A percentile compares a stretch with the other conserved stretches of the same genome.
These are phyloP conservation scores for Trichothecium roseum DNA, from an alignment of 2,329 filamentous ascomycete species.

Conservation along the genomic window DNA sequence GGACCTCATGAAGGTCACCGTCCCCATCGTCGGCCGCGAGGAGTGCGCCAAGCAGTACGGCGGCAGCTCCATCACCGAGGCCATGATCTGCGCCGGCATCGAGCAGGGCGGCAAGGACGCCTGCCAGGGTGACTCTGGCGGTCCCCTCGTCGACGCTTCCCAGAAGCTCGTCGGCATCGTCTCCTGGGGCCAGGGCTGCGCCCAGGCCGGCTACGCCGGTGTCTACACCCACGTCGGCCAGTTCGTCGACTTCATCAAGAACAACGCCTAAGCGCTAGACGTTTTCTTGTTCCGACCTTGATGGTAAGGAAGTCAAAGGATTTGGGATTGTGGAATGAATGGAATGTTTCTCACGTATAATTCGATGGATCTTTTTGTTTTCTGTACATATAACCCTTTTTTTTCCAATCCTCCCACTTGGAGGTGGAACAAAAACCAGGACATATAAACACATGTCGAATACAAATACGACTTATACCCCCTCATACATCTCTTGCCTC, in stretches of 20 bases:
- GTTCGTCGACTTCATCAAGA: slow-evolving; percentile 15
- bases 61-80: slow-evolving; percentile 12
- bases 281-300: no score
- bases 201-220: slow-evolving; percentile 12
- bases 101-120: slow-evolving; percentile 17
- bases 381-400: no score
- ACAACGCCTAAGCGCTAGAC: slow-evolving; percentile 5
- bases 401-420: no score
- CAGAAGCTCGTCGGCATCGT: slow-evolving; percentile 15
- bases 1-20: slow-evolving; percentile 16
- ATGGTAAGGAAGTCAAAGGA: no score
- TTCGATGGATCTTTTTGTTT: no score
- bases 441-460: no score
- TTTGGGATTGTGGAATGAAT: no score
- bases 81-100: slow-evolving; percentile 21
- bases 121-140: slow-evolving; percentile 21
- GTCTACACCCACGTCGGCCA: slow-evolving; percentile 17
- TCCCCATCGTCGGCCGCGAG: slow-evolving; percentile 17
- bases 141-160: slow-evolving; percentile 16
- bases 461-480: no score
- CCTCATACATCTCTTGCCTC: no score
- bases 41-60: slow-evolving; percentile 15
- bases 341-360: no score
- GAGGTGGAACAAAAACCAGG: no score
- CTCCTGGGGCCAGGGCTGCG: slow-evolving; percentile 20